A percentile compares a stretch with the other conserved stretches of the same genome.
These are phyloP conservation scores for Ampelomyces quisqualis DNA, from an alignment of 2,329 filamentous ascomycete species.

Conservation along the genomic window DNA sequence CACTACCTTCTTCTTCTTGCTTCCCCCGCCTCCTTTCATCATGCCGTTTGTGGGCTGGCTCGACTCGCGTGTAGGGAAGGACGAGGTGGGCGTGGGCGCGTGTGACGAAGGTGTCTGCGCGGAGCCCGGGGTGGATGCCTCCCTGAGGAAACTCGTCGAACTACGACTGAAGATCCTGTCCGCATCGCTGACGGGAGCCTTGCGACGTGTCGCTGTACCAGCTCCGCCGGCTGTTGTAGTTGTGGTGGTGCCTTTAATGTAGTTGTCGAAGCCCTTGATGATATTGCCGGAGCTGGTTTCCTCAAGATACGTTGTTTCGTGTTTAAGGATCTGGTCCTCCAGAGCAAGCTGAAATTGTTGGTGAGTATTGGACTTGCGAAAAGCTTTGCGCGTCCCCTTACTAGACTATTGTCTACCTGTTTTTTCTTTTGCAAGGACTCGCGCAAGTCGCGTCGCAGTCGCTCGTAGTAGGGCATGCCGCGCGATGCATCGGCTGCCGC, in stretches of 20 bases:
- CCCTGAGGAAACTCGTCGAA: conserved; percentile 44
- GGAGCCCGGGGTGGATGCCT: conserved; percentile 44
- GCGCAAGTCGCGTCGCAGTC: conserved; percentile 66
- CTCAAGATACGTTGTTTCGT: conserved; percentile 87
- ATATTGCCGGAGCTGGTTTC: conserved; percentile 86
- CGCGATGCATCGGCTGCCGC: conserved; percentile 50
- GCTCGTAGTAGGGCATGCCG: conserved; percentile 69
- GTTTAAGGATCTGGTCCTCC: conserved; percentile 81
- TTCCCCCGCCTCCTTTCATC: conserved; percentile 41
- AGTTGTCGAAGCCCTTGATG: conserved; percentile 95
- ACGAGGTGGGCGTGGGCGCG: conserved; percentile 51
- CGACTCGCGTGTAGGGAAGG: conserved; percentile 49
- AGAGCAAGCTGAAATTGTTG: conserved; percentile 51
- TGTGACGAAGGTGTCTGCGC: conserved; percentile 48
- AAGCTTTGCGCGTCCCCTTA: conserved; percentile 35
- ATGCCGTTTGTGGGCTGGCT: conserved; percentile 47
- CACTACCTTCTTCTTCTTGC: conserved; percentile 49
- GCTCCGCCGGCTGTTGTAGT: conserved; percentile 52
- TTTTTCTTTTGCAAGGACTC: conserved; percentile 67
- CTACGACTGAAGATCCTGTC: conserved; percentile 68
- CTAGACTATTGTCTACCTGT: conserved; percentile 61
- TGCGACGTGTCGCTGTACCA: conserved; percentile 57
- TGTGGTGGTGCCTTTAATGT: conserved; percentile 81
- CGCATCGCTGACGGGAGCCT: conserved; percentile 62
- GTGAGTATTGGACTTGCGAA: conserved; percentile 16